Base-by-base conservation (phyloP, 148 eudicot genomes). In the Camellia granthamiana region DNA sequence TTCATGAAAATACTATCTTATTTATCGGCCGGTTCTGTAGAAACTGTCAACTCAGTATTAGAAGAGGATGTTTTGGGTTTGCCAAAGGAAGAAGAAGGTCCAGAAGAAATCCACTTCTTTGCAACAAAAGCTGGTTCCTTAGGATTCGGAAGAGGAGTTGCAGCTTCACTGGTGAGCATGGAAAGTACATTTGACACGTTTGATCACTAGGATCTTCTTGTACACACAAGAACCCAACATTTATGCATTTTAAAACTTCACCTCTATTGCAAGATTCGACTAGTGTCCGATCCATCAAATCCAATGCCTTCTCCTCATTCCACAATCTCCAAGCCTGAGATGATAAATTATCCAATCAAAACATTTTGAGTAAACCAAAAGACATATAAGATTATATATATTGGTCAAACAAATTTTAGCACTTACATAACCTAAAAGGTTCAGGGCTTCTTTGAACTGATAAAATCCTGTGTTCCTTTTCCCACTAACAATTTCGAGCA, bases 201-300 rank as follows among this genome's bases (percentile, higher is more conserved):
- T 11, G 83, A 75, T 81, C 83, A 51, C 74, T 56, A 4, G 83
- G 79, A 41, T 81, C 83, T 46, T 81, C 83, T 69, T 81, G 83
- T 69, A 81, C 83, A 69, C 83, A 81, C 47, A 81, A 52, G 5
- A 81, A 75, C 79, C 75, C 83, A 12, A 81, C 69, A 15, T 2
- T 75, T 56, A 81, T 76, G 79, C 83, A 81, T 61, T 69, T 81
- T n/a, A 75, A 8, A 5, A 81, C 83, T 61, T 81, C 83, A 42
- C 58, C n/a, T 21, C 7, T 15, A 30, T 72, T 74, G 69, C 77
- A 47, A 0, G 64, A 62, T 74, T 80, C 82, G 0, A 30, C 3
- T 16, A 72, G 51, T 30, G 49, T 43, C 16, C 49, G 63, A n/a
- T 80, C 82, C 51, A 81, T 21, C 21, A 81, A 58, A 13, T 64